A percentile compares a stretch with the other conserved stretches of the same genome.
phyloP scores from a whole-genome alignment of 441 rosid species.

The Gossypium laxum region DNA sequence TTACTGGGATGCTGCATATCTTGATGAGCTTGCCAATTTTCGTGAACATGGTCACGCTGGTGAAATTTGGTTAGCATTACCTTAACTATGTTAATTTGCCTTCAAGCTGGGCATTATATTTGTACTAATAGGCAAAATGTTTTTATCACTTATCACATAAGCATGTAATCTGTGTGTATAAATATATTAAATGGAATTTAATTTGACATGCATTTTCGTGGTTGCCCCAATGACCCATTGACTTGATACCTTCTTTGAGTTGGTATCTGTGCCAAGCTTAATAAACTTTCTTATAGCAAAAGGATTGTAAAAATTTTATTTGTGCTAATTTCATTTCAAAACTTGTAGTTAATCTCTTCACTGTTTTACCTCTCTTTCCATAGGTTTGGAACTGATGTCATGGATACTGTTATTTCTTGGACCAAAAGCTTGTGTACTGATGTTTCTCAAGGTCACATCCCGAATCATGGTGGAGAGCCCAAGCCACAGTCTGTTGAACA shows the following conservation, averaged over 20 bases:
- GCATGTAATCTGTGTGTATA: neutral
- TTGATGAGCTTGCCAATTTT: constrained; percentile 72
- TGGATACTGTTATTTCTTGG: constrained; percentile 84
- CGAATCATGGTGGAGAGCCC: constrained; percentile 33
- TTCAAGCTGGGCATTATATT: neutral
- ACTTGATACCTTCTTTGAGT: neutral
- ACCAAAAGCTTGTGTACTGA: constrained; percentile 62
- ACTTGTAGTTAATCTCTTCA: neutral
- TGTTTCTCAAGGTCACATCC: constrained; percentile 40
- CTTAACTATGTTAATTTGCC: neutral
- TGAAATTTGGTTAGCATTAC: constrained; percentile 63
- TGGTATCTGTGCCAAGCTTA: neutral
- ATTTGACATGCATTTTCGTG: neutral
- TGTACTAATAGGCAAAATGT: neutral
- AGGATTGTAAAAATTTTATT: neutral
- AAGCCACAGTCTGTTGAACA: constrained; percentile 40
- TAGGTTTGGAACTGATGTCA: constrained; percentile 90
- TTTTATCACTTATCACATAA: neutral
- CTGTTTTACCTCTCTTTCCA: constrained; percentile 3
- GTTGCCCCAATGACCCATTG: neutral
- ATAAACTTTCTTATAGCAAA: neutral
- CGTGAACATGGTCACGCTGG: constrained; percentile 89
- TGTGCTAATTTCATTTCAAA: neutral
- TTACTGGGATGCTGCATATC: constrained; percentile 88
- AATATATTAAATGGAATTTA: neutral